phyloP scores from a whole-genome alignment of 164 flowering plant genomes.

The Tetracentron sinense region DNA sequence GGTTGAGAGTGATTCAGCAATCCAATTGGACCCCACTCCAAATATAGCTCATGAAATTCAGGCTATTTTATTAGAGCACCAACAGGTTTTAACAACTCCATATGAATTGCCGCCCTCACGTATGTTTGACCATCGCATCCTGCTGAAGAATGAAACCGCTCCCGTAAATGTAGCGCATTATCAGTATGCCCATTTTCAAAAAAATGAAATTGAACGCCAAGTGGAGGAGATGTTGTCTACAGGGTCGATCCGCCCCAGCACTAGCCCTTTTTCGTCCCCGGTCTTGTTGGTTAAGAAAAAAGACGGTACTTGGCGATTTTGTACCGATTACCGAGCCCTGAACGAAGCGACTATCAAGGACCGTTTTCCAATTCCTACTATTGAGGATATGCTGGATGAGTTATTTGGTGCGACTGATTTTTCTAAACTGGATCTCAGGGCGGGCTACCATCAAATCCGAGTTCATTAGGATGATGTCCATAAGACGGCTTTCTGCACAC shows the following conservation, averaged over 20 bases:
- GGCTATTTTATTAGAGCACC: too few relatives aligned
- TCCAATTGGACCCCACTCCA: too few relatives aligned
- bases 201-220: too few relatives aligned
- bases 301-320: slow-evolving; percentile 10
- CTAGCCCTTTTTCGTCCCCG: slow-evolving; percentile 6
- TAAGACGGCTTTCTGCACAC: slow-evolving; percentile 9
- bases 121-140: too few relatives aligned
- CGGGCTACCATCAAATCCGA: slow-evolving; percentile 12
- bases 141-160: too few relatives aligned
- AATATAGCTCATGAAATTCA: too few relatives aligned
- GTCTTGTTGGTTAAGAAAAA: slow-evolving; percentile 1
- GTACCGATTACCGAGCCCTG: slow-evolving; percentile 6
- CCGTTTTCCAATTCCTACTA: slow-evolving; percentile 5
- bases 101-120: too few relatives aligned
- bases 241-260: background rate
- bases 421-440: slow-evolving; percentile 1
- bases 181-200: background rate
- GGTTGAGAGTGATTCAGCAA: too few relatives aligned
- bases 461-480: background rate
- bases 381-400: slow-evolving; percentile 11
- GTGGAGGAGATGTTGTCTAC: background rate
- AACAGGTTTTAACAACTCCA: too few relatives aligned
- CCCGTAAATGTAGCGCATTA: too few relatives aligned
- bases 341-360: slow-evolving; percentile 2
- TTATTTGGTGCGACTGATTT: slow-evolving; percentile 6